Evolutionary conservation across 768 basidiomycete genomes (phyloP).

Genomic region (Panaeolus papilionaceus): DNA sequence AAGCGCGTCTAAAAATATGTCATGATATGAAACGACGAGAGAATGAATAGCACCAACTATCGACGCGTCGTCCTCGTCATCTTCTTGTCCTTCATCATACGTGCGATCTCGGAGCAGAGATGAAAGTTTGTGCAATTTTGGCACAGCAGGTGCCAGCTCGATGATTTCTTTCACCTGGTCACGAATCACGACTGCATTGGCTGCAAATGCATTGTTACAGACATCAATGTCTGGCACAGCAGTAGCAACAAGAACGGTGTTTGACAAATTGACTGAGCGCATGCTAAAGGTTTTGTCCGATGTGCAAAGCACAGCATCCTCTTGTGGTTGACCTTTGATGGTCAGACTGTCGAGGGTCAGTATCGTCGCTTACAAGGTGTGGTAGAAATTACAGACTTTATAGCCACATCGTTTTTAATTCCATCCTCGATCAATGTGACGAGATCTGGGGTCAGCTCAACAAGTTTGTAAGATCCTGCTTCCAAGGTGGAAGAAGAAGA

Average conservation of each 20-base stretch:
- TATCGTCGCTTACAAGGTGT: slow-evolving; percentile 5
- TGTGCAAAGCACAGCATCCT: slow-evolving; percentile 93
- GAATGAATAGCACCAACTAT: slow-evolving; percentile 1
- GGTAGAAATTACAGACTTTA: slow-evolving; percentile 23
- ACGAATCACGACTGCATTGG: slow-evolving; percentile 67
- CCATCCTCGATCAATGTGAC: slow-evolving; percentile 65
- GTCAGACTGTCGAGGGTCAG: slow-evolving; percentile 53
- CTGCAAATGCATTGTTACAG: slow-evolving; percentile 29
- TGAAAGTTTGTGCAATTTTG: slow-evolving; percentile 73
- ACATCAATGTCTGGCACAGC: slow-evolving; percentile 44
- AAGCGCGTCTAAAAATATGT: slow-evolving; percentile 37
- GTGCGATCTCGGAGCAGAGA: slow-evolving; percentile 65
- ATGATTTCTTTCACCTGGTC: slow-evolving; percentile 86
- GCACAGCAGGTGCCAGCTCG: slow-evolving; percentile 80
- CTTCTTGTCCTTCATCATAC: slow-evolving; percentile 74
- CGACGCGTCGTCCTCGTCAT: slow-evolving; percentile 31
- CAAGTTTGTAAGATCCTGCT: slow-evolving; percentile 63
- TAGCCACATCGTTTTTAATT: slow-evolving; percentile 35
- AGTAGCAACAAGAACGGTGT: slow-evolving; percentile 81
- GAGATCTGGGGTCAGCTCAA: slow-evolving; percentile 79
- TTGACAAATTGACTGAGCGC: slow-evolving; percentile 88
- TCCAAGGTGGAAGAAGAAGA: slow-evolving; percentile 55
- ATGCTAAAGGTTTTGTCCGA: slow-evolving; percentile 78
- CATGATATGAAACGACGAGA: slow-evolving; percentile 6
- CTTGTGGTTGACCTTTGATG: slow-evolving; percentile 82